phyloP scores from a whole-genome alignment of 2,329 filamentous ascomycete genomes.

The Fusarium odoratissimum region DNA sequence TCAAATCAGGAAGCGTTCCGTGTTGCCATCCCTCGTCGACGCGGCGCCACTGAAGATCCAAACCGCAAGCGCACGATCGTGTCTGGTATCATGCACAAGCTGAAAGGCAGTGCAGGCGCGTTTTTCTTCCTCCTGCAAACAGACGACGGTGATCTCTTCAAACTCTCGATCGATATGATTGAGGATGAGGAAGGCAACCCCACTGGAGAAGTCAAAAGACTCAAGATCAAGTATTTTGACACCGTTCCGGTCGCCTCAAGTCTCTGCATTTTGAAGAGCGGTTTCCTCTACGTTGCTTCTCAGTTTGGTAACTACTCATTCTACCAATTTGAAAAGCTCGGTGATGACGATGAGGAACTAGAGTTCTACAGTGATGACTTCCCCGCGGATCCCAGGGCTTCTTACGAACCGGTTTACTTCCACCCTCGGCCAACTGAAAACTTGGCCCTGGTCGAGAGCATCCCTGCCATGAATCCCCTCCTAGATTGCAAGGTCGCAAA shows the following conservation, averaged over 20 bases:
- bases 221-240: slow-evolving; percentile 98
- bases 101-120: slow-evolving; percentile 82
- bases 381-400: slow-evolving; percentile 76
- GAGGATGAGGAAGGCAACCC: slow-evolving; percentile 82
- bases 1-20: slow-evolving; percentile 92
- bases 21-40: slow-evolving; percentile 87
- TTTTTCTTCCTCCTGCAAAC: slow-evolving; percentile 98
- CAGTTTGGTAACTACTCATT: slow-evolving; percentile 95
- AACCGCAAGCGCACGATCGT: slow-evolving; percentile 89
- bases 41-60: slow-evolving; percentile 90
- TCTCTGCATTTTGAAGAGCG: slow-evolving; percentile 93
- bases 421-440: slow-evolving; percentile 83
- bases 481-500: slow-evolving; percentile 94
- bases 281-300: slow-evolving; percentile 91
- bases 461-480: slow-evolving; percentile 90
- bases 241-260: slow-evolving; percentile 90
- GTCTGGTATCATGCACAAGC: slow-evolving; percentile 95
- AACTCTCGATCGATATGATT: slow-evolving; percentile 91
- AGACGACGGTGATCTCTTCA: slow-evolving; percentile 98
- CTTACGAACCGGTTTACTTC: slow-evolving; percentile 86
- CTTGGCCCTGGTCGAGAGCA: slow-evolving; percentile 83
- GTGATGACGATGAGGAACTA: slow-evolving; percentile 91
- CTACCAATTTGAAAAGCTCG: slow-evolving; percentile 97
- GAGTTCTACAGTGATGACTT: slow-evolving; percentile 89
- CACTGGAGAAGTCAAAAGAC: slow-evolving; percentile 81